These are phyloP conservation scores for Chlorella vulgaris DNA, from an alignment of 139 green algal species.

Conservation along the genomic window DNA sequence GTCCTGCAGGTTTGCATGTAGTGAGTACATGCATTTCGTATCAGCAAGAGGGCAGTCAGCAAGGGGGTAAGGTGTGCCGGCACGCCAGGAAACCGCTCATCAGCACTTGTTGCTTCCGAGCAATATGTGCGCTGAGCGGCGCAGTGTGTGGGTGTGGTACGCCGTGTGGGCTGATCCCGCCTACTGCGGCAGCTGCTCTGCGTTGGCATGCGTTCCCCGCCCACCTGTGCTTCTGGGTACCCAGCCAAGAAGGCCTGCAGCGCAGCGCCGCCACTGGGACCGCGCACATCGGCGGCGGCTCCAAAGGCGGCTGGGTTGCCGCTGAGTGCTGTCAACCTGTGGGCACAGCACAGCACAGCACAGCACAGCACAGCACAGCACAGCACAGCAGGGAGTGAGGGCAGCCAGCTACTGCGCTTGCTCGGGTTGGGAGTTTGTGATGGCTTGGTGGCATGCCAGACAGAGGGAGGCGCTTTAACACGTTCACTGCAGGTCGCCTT, in stretches of 20 bases:
- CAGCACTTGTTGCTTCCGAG: too few species aligned
- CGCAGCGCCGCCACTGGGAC: background rate
- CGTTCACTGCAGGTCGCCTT: too few species aligned
- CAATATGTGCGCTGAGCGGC: too few species aligned
- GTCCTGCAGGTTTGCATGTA: background rate
- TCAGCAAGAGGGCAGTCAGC: background rate
- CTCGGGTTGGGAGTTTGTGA: too few species aligned
- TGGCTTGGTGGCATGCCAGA: too few species aligned
- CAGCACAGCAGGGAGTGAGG: background rate
- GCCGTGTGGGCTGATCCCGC: too few species aligned
- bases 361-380: background rate
- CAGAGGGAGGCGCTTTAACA: too few species aligned
- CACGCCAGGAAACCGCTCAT: too few species aligned
- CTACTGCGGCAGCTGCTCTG: too few species aligned
- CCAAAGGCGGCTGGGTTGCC: constrained; percentile 15
- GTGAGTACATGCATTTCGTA: background rate
- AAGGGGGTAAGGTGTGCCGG: too few species aligned
- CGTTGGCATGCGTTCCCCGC: background rate
- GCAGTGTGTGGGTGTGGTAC: too few species aligned
- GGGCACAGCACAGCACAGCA: background rate
- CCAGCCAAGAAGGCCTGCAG: constrained; percentile 31
- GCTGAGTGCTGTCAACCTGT: constrained; percentile 8
- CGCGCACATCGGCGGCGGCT: background rate
- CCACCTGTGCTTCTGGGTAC: constrained; percentile 6
- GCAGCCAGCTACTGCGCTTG: background rate